Percentiles rank a stretch among this genome's conserved stretches.
Evolutionary conservation across 2,329 filamentous ascomycete species (phyloP).

Genomic region (Kalaharituber pfeilii): DNA sequence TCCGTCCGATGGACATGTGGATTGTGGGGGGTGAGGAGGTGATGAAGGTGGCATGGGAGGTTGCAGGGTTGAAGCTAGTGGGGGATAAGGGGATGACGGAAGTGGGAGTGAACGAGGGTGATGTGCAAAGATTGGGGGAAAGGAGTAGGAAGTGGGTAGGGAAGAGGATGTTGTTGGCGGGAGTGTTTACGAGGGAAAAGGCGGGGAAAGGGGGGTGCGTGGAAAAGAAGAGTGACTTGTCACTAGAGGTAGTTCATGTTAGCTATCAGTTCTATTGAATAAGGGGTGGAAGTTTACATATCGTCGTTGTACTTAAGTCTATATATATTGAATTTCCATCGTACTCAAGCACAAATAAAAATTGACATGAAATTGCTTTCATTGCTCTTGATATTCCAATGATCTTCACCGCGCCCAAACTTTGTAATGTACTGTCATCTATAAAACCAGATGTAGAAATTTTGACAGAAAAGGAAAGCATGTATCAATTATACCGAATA

Average conservation of each 20-base stretch:
- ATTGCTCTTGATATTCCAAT: no score
- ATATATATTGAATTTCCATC: no score
- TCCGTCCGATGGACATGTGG: background rate
- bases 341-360: no score
- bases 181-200: constrained; percentile 23
- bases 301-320: no score
- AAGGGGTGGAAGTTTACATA: no score
- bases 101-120: constrained; percentile 28
- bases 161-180: constrained; percentile 38
- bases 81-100: background rate
- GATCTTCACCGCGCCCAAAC: no score
- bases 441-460: background rate
- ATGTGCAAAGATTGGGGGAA: constrained; percentile 42
- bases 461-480: background rate
- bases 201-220: background rate
- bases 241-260: no score
- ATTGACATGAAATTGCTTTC: no score
- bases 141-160: constrained; percentile 48
- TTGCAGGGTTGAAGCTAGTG: background rate
- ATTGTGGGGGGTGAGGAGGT: background rate
- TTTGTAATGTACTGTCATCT: background rate
- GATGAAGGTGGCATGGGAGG: background rate
- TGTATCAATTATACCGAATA: background rate
- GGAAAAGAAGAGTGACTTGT: no score
- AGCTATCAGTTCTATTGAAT: no score